These are phyloP conservation scores for Metrosideros polymorpha DNA, from an alignment of 441 rosid species.

Conservation along the genomic window DNA sequence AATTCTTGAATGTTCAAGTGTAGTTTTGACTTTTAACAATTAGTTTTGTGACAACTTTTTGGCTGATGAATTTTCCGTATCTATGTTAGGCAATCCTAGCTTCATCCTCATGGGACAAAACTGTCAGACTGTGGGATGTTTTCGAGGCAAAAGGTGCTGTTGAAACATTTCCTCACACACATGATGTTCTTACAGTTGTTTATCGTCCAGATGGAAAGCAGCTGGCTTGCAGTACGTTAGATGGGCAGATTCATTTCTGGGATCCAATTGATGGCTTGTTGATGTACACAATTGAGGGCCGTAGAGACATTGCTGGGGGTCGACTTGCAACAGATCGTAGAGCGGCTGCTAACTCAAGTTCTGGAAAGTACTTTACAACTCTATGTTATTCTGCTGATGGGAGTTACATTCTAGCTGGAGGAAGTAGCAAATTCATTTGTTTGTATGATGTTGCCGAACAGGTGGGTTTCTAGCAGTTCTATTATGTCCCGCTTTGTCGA, in stretches of 20 bases:
- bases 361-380: conserved; percentile 90
- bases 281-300: conserved; percentile 94
- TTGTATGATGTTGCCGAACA: conserved; percentile 96
- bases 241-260: conserved; percentile 97
- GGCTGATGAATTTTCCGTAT: neutral
- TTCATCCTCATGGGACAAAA: conserved; percentile 97
- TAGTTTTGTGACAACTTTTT: neutral
- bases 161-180: conserved; percentile 83
- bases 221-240: conserved; percentile 84
- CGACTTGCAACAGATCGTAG: conserved; percentile 87
- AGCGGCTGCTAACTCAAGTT: conserved; percentile 89
- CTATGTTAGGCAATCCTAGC: conserved; percentile 65
- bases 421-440: conserved; percentile 93
- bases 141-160: conserved; percentile 88
- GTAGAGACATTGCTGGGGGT: conserved; percentile 97
- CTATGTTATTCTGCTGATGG: conserved; percentile 96
- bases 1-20: neutral
- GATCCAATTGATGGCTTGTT: conserved; percentile 78
- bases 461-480: conserved; percentile 32
- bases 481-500: neutral
- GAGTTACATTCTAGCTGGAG: conserved; percentile 87
- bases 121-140: conserved; percentile 91
- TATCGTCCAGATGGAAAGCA: conserved; percentile 98
- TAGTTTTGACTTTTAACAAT: neutral
- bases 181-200: conserved; percentile 82